Base-by-base conservation (phyloP, 768 basidiomycete genomes). In the Tylopilus plumbeoviolaceoides region DNA sequence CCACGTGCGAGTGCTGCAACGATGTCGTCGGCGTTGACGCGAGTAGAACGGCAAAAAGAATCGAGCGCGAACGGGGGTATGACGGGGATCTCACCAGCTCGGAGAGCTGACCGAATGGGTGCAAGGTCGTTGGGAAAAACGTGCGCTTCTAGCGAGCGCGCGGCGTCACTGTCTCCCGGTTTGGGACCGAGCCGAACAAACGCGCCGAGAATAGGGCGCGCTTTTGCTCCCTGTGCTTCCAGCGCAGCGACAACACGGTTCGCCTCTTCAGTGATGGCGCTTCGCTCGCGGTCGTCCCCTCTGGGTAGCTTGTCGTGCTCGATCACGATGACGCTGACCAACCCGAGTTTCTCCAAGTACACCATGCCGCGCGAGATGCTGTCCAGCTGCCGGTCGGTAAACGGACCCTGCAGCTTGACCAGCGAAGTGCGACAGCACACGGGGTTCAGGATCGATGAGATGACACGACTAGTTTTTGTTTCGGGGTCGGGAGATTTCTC, bases 321-420 rank as follows among this genome's bases (percentile, higher is more conserved):
- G 47, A 97, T 83, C 53, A 98, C 90, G 57, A 99, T 91, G 61
- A 99, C 93, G 58, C 89, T 89, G 61, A 98, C 90, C 18, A 99
- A 79, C 2, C 97, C 97, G 17, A 98, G 85, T 66, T 95, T 95
- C 69, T 95, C 91, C 44, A 99, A 82, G 68, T 97, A 94, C 38
- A 95, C 90, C 75, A 99, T 82, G 48, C 97, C 97, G 38, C 87
- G 82, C 38, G 89, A 85, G 59, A 99, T 91, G 67, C 94, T 95
- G 59, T 95, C 91, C 53, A 98, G 82, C 63, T 98, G 97, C 8
- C 84, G 79, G 70, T 95, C 88, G 10, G 84, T 88, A 66, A 98
- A 98, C 3, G 97, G 97, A 10, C 95, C 93, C 69, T 98, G 97
- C 3, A 98, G 75, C 72, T 98, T 98, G 61, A 99, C 95, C 15